These are phyloP conservation scores for Tulasnella sp. DNA, from an alignment of 768 basidiomycete species.

Conservation along the genomic window DNA sequence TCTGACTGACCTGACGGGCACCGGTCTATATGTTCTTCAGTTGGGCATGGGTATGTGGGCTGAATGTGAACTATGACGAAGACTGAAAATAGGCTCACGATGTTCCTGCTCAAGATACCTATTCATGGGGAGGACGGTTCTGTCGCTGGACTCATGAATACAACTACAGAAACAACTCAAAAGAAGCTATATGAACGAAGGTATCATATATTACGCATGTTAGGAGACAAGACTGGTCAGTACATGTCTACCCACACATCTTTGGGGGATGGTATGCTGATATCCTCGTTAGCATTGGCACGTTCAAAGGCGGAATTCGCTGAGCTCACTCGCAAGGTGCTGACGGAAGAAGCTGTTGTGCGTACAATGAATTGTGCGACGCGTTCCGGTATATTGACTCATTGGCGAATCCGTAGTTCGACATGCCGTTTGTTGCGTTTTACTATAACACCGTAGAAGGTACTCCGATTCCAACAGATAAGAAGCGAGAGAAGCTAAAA, in stretches of 20 bases:
- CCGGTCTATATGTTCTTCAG: not conserved
- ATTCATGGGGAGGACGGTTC: conserved; percentile 18
- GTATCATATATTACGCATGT: conserved; percentile 18
- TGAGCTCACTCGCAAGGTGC: not conserved
- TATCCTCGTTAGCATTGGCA: not conserved
- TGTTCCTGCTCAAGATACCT: too few relatives aligned
- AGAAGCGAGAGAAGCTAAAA: not conserved
- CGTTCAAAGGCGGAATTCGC: conserved; percentile 4
- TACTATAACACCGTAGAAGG: conserved; percentile 8
- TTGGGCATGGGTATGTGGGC: conserved; percentile 21
- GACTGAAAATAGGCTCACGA: too few relatives aligned
- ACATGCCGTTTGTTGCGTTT: conserved; percentile 11
- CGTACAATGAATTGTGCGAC: too few relatives aligned
- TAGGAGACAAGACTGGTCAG: conserved; percentile 17
- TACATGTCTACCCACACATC: not conserved
- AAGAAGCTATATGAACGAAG: conserved; percentile 22
- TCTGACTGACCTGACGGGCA: too few relatives aligned
- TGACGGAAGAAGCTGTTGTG: conserved; percentile 1
- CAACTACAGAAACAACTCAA: conserved; percentile 20
- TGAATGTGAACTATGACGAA: too few relatives aligned
- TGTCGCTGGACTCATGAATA: conserved; percentile 20
- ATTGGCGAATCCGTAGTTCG: not conserved
- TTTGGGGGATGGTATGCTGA: too few relatives aligned
- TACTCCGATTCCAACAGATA: not conserved
- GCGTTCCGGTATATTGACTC: too few relatives aligned